Percentiles rank a stretch among this genome's conserved stretches.
These are phyloP conservation scores for Sapria himalayana DNA, from an alignment of 345 rosid genomes.

Conservation along the genomic window DNA sequence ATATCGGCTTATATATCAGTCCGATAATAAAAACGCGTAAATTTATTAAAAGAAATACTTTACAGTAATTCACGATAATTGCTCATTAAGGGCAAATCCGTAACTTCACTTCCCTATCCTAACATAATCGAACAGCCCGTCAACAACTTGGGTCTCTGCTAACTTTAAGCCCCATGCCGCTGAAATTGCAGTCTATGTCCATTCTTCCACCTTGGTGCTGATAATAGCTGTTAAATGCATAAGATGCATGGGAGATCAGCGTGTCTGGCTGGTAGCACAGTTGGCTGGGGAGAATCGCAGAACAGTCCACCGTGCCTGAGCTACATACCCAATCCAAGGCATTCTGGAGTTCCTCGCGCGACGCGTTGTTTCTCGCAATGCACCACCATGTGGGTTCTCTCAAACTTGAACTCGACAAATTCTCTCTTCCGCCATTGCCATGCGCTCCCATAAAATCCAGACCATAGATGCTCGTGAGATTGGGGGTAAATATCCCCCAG, in stretches of 20 bases:
- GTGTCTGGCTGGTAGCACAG: conserved; percentile 90
- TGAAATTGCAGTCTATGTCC: conserved; percentile 72
- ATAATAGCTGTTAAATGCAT: conserved; percentile 64
- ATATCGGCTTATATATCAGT: no score
- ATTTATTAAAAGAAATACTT: no score
- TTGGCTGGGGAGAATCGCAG: conserved; percentile 85
- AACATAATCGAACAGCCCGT: no score
- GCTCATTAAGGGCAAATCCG: no score
- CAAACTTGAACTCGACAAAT: conserved; percentile 25
- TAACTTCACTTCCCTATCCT: no score
- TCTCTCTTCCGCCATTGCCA: conserved; percentile 20
- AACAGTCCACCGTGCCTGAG: conserved; percentile 82
- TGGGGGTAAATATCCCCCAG: conserved; percentile 84
- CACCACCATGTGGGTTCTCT: conserved; percentile 85
- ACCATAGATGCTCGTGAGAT: conserved; percentile 60
- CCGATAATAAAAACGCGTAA: no score
- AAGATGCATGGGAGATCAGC: conserved; percentile 80
- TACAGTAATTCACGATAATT: no score
- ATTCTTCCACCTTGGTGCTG: conserved; percentile 77
- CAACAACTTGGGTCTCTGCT: conserved; percentile 95
- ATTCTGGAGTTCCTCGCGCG: conserved; percentile 41
- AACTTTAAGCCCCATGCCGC: conserved; percentile 66
- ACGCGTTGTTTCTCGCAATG: conserved; percentile 60
- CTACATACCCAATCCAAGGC: conserved; percentile 93
- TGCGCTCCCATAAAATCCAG: conserved; percentile 52